Evolutionary conservation across 2,329 filamentous ascomycete genomes (phyloP).

Genomic region (Beauveria sp.): DNA sequence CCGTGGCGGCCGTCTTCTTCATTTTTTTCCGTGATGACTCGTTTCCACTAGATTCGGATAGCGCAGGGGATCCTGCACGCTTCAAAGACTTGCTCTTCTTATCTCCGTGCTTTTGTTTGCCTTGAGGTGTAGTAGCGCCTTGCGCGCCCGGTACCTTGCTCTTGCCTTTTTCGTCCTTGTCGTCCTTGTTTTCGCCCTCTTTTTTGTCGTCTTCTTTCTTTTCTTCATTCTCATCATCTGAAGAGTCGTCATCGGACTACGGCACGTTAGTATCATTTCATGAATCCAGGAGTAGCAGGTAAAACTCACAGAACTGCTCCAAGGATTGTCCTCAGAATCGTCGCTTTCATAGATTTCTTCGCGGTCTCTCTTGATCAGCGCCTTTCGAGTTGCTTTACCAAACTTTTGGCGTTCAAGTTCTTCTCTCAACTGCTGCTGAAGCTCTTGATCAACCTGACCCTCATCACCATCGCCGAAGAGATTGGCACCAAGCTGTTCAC

Average conservation of each 20-base stretch:
- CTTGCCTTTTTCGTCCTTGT: constrained; percentile 42
- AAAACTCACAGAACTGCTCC: constrained; percentile 29
- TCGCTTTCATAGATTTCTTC: constrained; percentile 80
- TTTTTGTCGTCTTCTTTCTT: constrained; percentile 50
- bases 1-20: constrained; percentile 51
- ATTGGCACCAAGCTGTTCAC: constrained; percentile 80
- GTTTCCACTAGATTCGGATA: constrained; percentile 86
- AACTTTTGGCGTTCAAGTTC: constrained; percentile 61
- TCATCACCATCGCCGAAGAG: constrained; percentile 67
- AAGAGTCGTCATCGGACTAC: constrained; percentile 21
- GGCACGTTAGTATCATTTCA: background rate
- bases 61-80: constrained; percentile 75
- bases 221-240: constrained; percentile 29
- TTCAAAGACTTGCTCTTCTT: constrained; percentile 63
- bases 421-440: constrained; percentile 61
- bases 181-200: constrained; percentile 51
- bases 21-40: constrained; percentile 76
- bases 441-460: constrained; percentile 63
- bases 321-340: constrained; percentile 36
- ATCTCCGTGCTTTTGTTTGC: constrained; percentile 36
- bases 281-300: background rate
- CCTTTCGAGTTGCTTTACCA: constrained; percentile 72
- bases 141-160: constrained; percentile 54
- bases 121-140: constrained; percentile 52
- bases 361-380: constrained; percentile 75